Base-by-base conservation (phyloP, 192 early-diverging fungal species). In the Coemansia asiatica region DNA sequence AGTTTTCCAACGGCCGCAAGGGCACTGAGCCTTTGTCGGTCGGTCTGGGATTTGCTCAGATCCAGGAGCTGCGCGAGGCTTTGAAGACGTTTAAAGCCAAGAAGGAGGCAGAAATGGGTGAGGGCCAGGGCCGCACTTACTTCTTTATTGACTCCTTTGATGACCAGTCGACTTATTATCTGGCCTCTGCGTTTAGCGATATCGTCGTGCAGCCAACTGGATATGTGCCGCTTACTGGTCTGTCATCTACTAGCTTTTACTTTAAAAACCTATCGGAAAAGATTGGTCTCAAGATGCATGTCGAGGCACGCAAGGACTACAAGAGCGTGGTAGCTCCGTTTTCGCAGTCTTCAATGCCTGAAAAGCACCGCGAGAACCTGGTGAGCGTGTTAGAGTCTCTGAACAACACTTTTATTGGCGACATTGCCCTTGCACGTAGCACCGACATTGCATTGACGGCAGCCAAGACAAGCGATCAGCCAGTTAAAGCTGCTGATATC, bases 71-170 rank as follows among this genome's bases (percentile, higher is more conserved):
- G 10, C 72, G 87, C 28, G 47, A 75, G 10, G 85, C 85, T 9
- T 51, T 89, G 46, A 58, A 69, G 18, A 61, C 66, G 47, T 87
- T 91, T 62, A 82, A 72, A 56, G 63, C 67, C 21, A 72, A 74
- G 16, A 89, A 88, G 60, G 72, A 76, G 15, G 66, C 80, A 36
- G 75, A 78, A 49, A 66, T 81, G 46, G 81, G 81, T 0, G 44
- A 81, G 4, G 77, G 67, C 19, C 68, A 75, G 21, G 85, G 85
- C 53, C 75, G 73, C 15, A 62, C 86, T 60, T 75, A 83, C 36
- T 88, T 88, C n/a, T 83, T 74, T 47, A 86, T 88, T 9, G 90
- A 90, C 58, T 86, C 87, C 5, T 90, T 91, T 69, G 83, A 87
- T 50, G 84, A 79, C 49, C 90, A 91, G 66, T 13, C 71, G 13